Evolutionary conservation across 768 basidiomycete genomes (phyloP).

Genomic region (Russula brevipes): DNA sequence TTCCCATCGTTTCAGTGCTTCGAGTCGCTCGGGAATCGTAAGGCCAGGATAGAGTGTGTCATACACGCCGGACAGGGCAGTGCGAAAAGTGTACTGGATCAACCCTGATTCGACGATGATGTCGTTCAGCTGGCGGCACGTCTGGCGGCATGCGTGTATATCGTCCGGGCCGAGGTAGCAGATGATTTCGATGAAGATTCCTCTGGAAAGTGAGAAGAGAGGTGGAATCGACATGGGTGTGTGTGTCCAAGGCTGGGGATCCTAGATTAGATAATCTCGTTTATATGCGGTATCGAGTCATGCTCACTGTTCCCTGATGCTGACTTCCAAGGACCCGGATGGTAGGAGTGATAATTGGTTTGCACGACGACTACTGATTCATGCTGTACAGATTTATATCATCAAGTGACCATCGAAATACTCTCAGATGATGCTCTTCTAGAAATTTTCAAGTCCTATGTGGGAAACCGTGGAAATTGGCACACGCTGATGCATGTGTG

Average conservation of each 20-base stretch:
- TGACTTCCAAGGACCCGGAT: too few relatives aligned
- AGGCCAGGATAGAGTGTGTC: constrained; percentile 14
- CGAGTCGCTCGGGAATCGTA: constrained; percentile 3
- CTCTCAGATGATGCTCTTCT: too few relatives aligned
- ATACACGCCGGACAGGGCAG: constrained; percentile 13
- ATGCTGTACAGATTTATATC: too few relatives aligned
- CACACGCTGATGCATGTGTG: too few relatives aligned
- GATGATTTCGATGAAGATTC: constrained; percentile 8
- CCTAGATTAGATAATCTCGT: background rate
- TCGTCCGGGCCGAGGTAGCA: constrained; percentile 2
- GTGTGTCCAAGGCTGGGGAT: background rate
- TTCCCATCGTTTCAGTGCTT: constrained; percentile 1
- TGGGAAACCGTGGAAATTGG: too few relatives aligned
- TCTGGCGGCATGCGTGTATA: background rate
- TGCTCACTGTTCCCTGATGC: too few relatives aligned
- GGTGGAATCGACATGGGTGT: constrained; percentile 4
- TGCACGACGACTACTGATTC: too few relatives aligned
- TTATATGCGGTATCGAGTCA: too few relatives aligned
- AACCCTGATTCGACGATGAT: background rate
- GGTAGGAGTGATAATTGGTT: too few relatives aligned
- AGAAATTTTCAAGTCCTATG: too few relatives aligned
- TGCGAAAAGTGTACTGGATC: constrained; percentile 8
- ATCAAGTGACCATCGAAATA: background rate
- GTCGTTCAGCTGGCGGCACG: constrained; percentile 5
- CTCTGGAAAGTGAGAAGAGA: constrained; percentile 13